Evolutionary conservation across 2,329 filamentous ascomycete species (phyloP).

Genomic region (Penicillium palitans): DNA sequence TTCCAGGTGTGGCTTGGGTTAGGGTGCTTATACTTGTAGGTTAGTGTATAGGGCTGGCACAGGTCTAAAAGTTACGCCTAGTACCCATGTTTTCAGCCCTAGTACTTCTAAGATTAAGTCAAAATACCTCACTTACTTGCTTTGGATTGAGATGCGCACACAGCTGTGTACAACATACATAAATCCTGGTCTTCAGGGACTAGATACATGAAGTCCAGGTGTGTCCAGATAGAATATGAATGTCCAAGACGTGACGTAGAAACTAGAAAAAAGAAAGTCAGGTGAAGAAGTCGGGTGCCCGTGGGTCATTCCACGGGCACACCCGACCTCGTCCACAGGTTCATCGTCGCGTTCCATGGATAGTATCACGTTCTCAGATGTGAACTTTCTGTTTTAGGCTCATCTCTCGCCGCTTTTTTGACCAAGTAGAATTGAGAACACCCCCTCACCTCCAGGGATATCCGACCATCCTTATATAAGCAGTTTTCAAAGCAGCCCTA

Average conservation of each 20-base stretch:
- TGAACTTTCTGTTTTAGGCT: background rate
- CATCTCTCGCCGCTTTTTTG: background rate
- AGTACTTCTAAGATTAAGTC: too few species aligned
- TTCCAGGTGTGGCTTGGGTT: background rate
- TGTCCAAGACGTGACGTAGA: background rate
- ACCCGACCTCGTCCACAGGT: conserved; percentile 17
- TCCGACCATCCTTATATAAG: too few species aligned
- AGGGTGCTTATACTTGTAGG: background rate
- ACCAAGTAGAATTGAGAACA: background rate
- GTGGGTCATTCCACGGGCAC: conserved; percentile 17
- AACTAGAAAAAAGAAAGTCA: background rate
- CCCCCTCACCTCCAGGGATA: background rate
- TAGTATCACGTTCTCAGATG: background rate
- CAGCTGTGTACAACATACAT: too few species aligned
- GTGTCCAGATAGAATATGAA: too few species aligned
- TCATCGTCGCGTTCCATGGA: background rate
- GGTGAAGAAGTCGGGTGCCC: conserved; percentile 1
- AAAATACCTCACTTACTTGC: background rate
- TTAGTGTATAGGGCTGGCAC: background rate
- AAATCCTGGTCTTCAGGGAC: background rate
- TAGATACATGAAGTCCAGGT: background rate
- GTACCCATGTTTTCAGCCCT: background rate
- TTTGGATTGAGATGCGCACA: background rate
- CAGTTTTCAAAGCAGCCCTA: background rate
- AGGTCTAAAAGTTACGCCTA: background rate